Conservation (phyloP, 1,284 basidiomycete genomes). For the Cystobasidium pallidum region DNA sequence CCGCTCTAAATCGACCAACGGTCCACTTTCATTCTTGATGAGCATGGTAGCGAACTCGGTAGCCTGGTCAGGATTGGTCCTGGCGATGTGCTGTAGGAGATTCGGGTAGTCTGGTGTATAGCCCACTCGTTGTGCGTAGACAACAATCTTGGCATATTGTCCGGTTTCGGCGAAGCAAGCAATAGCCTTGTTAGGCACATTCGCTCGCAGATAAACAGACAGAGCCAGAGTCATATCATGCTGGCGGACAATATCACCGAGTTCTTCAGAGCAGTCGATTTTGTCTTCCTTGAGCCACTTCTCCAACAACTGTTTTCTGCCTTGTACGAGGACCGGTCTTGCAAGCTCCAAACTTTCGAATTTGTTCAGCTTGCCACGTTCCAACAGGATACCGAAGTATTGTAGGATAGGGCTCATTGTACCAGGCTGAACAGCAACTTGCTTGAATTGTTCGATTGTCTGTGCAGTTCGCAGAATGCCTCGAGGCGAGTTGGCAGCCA, state of each 20-base stretch:
- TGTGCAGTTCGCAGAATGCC: constrained; percentile 93
- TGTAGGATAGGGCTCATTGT: constrained; percentile 95
- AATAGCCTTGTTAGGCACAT: constrained; percentile 90
- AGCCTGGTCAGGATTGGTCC: constrained; percentile 95
- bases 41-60: constrained; percentile 97
- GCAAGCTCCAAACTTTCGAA: constrained; percentile 95
- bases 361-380: constrained; percentile 97
- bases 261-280: constrained; percentile 98
- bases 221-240: constrained; percentile 99
- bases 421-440: constrained; percentile 85
- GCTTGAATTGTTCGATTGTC: constrained; percentile 98
- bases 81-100: constrained; percentile 96
- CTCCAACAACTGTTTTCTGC: constrained; percentile 94
- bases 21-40: constrained; percentile 89
- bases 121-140: constrained; percentile 97
- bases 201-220: constrained; percentile 96
- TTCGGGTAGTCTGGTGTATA: constrained; percentile 93
- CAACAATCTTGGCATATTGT: constrained; percentile 96
- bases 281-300: constrained; percentile 99
- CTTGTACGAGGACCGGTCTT: constrained; percentile 92
- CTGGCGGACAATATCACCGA: constrained; percentile 93
- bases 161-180: constrained; percentile 99
- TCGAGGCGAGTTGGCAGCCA: constrained; percentile 95
- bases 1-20: constrained; percentile 90
- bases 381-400: constrained; percentile 96